Evolutionary conservation across 2,329 filamentous ascomycete species (phyloP), one percentile per base, ranked within the genome.

Genomic region (Epichloe scottii): DNA sequence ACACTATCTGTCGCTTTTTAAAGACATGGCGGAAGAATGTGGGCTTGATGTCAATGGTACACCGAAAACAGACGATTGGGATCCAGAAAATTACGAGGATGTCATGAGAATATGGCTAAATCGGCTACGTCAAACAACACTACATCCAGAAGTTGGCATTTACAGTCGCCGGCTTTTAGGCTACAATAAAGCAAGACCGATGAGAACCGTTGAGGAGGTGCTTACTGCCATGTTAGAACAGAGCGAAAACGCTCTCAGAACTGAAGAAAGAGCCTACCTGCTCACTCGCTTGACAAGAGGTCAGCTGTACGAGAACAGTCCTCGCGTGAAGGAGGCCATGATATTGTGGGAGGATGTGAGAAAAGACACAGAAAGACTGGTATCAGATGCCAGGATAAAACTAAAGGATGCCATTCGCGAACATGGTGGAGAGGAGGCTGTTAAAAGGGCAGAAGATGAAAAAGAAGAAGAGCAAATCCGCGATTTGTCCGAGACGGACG

Each of bases 151-250:
- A 62, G 79, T 95, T 41, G 85, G 85, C 17, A 75, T 75, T 10
- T 78, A 77, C 34, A 85, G 84, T 57, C 74, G 84, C 14, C 78
- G 76, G 54, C 76, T 78, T 0, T 67, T 87, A 5, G 84, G 84
- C 1, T 74, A 77, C 43, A 78, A 72, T 42, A 79, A 75, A 46
- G 75, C 74, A 49, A 82, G 79, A 0, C 84, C 87, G 0, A 73
- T 96, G 56, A 78, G 87, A 12, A 94, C 90, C 0, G 84, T 95
- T 2, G 79, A 83, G 17, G 87, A 97, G 65, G 91, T 97, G 1
- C 72, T 98, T 11, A 84, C 89, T 56, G 82, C 84, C 4, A 96
- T 98, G 91, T 84, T 96, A 52, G 89, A 95, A 51, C 83, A 91
- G 60, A 89, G 85, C 42, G 86, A 91, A 52, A 72, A 71, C 5